Conservation (phyloP, 345 rosid species). For the Nephelium lappaceum region DNA sequence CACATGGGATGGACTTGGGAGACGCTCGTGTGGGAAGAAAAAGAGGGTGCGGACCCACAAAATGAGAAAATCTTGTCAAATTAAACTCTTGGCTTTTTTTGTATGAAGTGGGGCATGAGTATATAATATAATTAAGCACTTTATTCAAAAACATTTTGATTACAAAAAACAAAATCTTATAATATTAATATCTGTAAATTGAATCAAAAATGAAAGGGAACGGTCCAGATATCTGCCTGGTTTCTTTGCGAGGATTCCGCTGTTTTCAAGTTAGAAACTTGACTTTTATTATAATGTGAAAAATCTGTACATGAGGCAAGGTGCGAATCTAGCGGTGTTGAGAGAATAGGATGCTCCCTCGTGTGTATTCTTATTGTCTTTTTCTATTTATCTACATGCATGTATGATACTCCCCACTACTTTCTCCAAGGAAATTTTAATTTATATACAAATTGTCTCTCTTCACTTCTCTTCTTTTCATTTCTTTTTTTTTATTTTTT, state of each 20-base stretch:
- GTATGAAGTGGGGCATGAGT: background rate
- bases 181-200: too few relatives aligned
- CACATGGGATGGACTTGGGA: background rate
- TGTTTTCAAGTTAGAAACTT: slow-evolving; percentile 20
- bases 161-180: background rate
- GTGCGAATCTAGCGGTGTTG: slow-evolving; percentile 27
- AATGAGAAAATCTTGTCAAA: slow-evolving; percentile 3
- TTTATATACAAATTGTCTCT: background rate
- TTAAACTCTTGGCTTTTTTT: slow-evolving; percentile 20
- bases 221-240: slow-evolving; percentile 39
- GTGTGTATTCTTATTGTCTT: slow-evolving; percentile 25
- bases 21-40: slow-evolving; percentile 30
- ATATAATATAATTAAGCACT: background rate
- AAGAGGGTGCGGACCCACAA: background rate
- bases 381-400: background rate
- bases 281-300: background rate
- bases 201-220: slow-evolving; percentile 7
- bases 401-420: background rate
- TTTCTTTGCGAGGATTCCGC: slow-evolving; percentile 55
- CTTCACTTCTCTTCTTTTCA: background rate
- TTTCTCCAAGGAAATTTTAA: slow-evolving; percentile 13
- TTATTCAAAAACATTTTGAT: slow-evolving; percentile 8
- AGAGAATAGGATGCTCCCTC: slow-evolving; percentile 28
- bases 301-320: background rate
- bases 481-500: background rate